These are phyloP conservation scores for Penicillium sp. DNA, from an alignment of 2,329 filamentous ascomycete species.

Conservation along the genomic window DNA sequence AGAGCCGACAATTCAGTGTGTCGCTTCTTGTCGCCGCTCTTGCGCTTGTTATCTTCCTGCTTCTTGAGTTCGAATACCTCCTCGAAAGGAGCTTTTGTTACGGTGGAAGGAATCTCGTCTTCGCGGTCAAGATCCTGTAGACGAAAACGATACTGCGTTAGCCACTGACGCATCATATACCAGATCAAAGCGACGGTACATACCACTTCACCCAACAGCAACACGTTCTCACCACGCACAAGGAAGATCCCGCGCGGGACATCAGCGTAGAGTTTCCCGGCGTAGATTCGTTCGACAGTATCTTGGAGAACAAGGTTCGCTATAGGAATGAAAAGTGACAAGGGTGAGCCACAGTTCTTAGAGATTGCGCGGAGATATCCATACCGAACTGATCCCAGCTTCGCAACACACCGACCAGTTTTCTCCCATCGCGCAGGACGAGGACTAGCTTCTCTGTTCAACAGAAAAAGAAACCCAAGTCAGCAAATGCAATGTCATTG, in stretches of 20 bases:
- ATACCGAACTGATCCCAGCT: slow-evolving; percentile 98
- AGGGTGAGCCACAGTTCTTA: not conserved
- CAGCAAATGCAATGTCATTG: not conserved
- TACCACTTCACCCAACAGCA: slow-evolving; percentile 87
- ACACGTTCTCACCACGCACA: slow-evolving; percentile 94
- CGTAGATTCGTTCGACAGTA: slow-evolving; percentile 85
- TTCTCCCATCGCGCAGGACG: slow-evolving; percentile 86
- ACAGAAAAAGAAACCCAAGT: not conserved
- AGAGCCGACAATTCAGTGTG: slow-evolving; percentile 70
- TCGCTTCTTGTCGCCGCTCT: slow-evolving; percentile 70
- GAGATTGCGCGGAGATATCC: slow-evolving; percentile 20
- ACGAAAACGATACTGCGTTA: not conserved
- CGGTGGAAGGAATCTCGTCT: slow-evolving; percentile 75
- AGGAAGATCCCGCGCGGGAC: slow-evolving; percentile 84
- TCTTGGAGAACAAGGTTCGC: slow-evolving; percentile 94
- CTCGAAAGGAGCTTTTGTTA: slow-evolving; percentile 65
- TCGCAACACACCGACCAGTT: slow-evolving; percentile 86
- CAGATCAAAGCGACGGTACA: slow-evolving; percentile 12
- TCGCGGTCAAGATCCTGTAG: slow-evolving; percentile 86
- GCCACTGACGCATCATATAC: not conserved
- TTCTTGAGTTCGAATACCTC: slow-evolving; percentile 73
- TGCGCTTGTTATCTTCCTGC: slow-evolving; percentile 68
- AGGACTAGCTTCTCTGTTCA: slow-evolving; percentile 87
- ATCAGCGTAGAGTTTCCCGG: slow-evolving; percentile 75
- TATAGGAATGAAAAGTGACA: slow-evolving; percentile 40